Percentiles rank a stretch among this genome's conserved stretches.
phyloP scores from a whole-genome alignment of 164 flowering plant genomes.

The Magnolia sinica region DNA sequence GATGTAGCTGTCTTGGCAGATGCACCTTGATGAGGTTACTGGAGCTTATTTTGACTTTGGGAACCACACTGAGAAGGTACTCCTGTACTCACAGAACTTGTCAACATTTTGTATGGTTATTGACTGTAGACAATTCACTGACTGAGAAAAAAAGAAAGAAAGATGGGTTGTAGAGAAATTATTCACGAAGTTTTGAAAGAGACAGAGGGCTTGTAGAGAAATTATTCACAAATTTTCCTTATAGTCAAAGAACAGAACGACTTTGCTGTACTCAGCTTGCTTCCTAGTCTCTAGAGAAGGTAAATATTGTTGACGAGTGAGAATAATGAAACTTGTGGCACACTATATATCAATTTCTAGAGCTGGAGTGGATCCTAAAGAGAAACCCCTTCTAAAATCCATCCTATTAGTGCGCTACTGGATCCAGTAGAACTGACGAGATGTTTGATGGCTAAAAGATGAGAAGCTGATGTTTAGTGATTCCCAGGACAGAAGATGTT shows the following conservation, averaged over 20 bases:
- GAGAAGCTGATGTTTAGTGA: too few relatives aligned
- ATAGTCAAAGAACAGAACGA: neutral
- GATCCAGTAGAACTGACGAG: too few relatives aligned
- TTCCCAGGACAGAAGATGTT: too few relatives aligned
- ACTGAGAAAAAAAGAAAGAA: neutral
- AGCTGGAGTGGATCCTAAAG: too few relatives aligned
- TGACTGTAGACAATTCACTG: neutral
- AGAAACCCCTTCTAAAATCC: too few relatives aligned
- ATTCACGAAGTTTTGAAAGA: neutral
- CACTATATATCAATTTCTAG: too few relatives aligned
- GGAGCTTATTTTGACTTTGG: conserved; percentile 95
- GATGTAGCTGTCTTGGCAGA: conserved; percentile 39
- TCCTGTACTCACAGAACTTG: neutral
- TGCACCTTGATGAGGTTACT: conserved; percentile 63
- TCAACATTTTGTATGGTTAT: neutral
- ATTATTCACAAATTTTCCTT: neutral
- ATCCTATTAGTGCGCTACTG: too few relatives aligned
- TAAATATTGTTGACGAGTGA: too few relatives aligned
- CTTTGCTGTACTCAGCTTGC: neutral
- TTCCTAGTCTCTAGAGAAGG: too few relatives aligned
- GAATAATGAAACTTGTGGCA: too few relatives aligned
- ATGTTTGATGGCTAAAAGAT: too few relatives aligned
- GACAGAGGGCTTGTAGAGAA: neutral
- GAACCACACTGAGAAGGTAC: conserved; percentile 88
- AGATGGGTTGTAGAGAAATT: neutral